A percentile compares a stretch with the other conserved stretches of the same genome.
Evolutionary conservation across 305 asterid species (phyloP).

Genomic region (Rubia occidens): DNA sequence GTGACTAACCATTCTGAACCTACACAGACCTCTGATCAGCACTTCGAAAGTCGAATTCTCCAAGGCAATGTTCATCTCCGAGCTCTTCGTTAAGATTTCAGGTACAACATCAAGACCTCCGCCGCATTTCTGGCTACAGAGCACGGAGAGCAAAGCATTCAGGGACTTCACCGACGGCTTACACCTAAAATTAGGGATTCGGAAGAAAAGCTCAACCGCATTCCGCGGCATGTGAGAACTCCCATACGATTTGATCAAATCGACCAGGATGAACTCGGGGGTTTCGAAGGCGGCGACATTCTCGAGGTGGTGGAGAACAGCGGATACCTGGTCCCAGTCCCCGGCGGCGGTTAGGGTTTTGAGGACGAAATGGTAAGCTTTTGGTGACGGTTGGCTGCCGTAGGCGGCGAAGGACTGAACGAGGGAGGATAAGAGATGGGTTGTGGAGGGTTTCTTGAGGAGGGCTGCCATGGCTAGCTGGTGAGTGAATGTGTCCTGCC

Average conservation of each 20-base stretch:
- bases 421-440: conserved; percentile 40
- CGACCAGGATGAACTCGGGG: conserved; percentile 46
- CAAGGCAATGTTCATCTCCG: conserved; percentile 39
- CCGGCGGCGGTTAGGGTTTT: conserved; percentile 25
- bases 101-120: conserved; percentile 39
- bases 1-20: conserved; percentile 27
- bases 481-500: conserved; percentile 33
- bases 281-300: conserved; percentile 37
- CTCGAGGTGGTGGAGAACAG: conserved; percentile 40
- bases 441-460: conserved; percentile 28
- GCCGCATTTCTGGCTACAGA: conserved; percentile 30
- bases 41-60: conserved; percentile 49
- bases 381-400: conserved; percentile 44
- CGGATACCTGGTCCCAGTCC: conserved; percentile 33
- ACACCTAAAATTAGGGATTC: conserved; percentile 50
- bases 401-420: conserved; percentile 37
- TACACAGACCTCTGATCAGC: conserved; percentile 55
- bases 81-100: conserved; percentile 32
- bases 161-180: conserved; percentile 39
- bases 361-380: conserved; percentile 45
- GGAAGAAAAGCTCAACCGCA: conserved; percentile 46
- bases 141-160: conserved; percentile 42
- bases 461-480: conserved; percentile 47
- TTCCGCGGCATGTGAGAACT: conserved; percentile 26
- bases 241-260: conserved; percentile 54